phyloP scores from a whole-genome alignment of 306 rosid genomes.

The Quercus bicolor region DNA sequence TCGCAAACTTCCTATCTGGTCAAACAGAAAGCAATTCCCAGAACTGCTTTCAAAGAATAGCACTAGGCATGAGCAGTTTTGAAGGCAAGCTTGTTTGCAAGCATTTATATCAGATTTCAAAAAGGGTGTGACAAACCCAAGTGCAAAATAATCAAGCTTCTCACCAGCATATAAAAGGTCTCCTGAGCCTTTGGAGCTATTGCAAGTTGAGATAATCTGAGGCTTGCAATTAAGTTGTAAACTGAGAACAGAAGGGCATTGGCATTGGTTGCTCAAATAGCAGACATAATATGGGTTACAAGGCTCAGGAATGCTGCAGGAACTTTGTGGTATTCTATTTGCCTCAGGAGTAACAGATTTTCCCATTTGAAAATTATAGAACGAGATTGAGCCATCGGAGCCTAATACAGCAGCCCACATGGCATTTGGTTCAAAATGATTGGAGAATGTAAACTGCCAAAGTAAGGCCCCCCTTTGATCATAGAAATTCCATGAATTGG shows the following conservation, averaged over 20 bases:
- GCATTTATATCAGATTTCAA: conserved; percentile 15
- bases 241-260: conserved; percentile 26
- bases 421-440: conserved; percentile 2
- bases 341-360: conserved; percentile 13
- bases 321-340: conserved; percentile 18
- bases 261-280: conserved; percentile 21
- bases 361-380: conserved; percentile 25
- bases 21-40: conserved; percentile 30
- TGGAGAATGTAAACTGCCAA: conserved; percentile 26
- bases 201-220: conserved; percentile 20
- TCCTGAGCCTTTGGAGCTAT: conserved; percentile 10
- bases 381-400: conserved; percentile 25
- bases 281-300: conserved; percentile 34
- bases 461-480: conserved; percentile 18
- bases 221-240: conserved; percentile 23
- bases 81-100: conserved; percentile 34
- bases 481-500: conserved; percentile 33
- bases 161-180: conserved; percentile 33
- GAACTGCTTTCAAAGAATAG: conserved; percentile 29
- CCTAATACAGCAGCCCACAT: conserved; percentile 34
- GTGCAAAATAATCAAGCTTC: conserved; percentile 34
- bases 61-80: conserved; percentile 31
- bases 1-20: conserved; percentile 30
- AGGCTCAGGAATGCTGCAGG: conserved; percentile 37
- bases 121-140: conserved; percentile 21